Conservation (phyloP, 208 protist genomes). For the Trypanosoma vivax region DNA sequence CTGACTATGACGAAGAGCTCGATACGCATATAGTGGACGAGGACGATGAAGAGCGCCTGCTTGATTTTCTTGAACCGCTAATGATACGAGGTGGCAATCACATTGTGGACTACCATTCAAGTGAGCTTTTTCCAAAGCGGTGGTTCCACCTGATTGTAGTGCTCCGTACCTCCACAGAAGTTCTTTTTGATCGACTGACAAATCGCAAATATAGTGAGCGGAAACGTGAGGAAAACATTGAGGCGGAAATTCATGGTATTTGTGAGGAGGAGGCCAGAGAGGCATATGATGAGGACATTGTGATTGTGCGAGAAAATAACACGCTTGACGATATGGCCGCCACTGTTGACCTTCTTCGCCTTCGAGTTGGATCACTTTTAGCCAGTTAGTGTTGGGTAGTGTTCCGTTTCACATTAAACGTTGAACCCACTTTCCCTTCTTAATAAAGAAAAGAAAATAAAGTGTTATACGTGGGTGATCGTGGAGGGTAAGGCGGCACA, state of each 20-base stretch:
- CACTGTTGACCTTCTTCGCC: constrained; percentile 75
- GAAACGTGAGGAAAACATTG: constrained; percentile 96
- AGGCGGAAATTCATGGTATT: constrained; percentile 97
- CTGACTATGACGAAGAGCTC: constrained; percentile 89
- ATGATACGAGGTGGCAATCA: constrained; percentile 85
- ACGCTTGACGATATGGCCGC: constrained; percentile 90
- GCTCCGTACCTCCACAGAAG: constrained; percentile 85
- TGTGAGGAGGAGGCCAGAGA: constrained; percentile 93
- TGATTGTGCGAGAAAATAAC: constrained; percentile 86
- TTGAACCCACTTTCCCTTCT: too few species aligned
- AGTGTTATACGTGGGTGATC: too few species aligned
- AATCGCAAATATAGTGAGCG: constrained; percentile 87
- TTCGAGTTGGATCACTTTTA: constrained; percentile 47
- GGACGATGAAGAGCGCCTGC: constrained; percentile 86
- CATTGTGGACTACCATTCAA: constrained; percentile 95
- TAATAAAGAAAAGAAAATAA: too few species aligned
- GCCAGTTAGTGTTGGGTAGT: constrained; percentile 18
- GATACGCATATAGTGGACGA: constrained; percentile 94
- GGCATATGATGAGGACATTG: constrained; percentile 87
- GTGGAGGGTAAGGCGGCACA: too few species aligned
- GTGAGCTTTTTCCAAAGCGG: constrained; percentile 95
- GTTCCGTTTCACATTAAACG: background rate
- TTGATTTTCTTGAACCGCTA: constrained; percentile 93
- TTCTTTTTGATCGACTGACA: constrained; percentile 89
- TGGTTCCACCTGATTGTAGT: constrained; percentile 98